Evolutionary conservation across 1,284 basidiomycete species (phyloP).

Genomic region (Ustanciosporium gigantosporum): DNA sequence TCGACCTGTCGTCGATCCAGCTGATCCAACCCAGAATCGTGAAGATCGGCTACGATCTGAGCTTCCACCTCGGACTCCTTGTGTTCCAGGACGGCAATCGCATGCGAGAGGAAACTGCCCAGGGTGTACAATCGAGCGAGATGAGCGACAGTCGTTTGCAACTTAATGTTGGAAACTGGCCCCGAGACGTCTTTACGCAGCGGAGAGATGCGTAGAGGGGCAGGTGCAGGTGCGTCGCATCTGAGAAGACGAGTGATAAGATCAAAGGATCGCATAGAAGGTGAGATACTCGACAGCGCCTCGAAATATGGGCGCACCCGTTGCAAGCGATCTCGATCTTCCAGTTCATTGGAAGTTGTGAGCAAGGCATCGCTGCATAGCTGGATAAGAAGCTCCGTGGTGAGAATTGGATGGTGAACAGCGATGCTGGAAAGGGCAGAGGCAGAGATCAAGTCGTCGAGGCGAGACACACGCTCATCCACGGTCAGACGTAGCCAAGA

Average conservation of each 20-base stretch:
- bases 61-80: background rate
- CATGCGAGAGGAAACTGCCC: background rate
- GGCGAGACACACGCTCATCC: too few species aligned
- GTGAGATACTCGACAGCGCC: background rate
- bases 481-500: background rate
- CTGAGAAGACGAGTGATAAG: constrained; percentile 1
- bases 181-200: too few species aligned
- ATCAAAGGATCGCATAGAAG: background rate
- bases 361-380: too few species aligned
- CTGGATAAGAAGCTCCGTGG: background rate
- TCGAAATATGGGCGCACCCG: background rate
- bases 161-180: background rate
- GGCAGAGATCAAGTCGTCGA: background rate
- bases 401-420: background rate
- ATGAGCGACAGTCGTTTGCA: constrained; percentile 1
- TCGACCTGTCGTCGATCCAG: background rate
- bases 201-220: background rate
- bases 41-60: background rate
- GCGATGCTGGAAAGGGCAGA: background rate
- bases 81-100: background rate
- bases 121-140: background rate
- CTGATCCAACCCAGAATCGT: background rate
- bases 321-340: too few species aligned
- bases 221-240: background rate
- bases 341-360: too few species aligned